phyloP scores from a whole-genome alignment of 768 basidiomycete genomes.

The Calocybe cyanea region DNA sequence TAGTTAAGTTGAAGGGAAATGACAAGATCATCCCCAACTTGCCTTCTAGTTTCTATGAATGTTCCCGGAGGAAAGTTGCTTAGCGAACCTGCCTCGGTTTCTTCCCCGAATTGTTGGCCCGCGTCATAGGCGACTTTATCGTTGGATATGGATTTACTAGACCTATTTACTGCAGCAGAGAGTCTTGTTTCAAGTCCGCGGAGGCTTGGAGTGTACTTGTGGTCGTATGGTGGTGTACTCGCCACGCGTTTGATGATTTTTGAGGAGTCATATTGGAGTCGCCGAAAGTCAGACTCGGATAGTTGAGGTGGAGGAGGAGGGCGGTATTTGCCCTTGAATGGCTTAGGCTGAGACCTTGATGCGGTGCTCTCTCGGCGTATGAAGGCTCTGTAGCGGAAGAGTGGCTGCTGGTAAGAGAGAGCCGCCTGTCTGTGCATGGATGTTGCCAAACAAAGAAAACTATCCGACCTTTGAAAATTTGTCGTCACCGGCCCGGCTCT shows the following conservation, averaged over 20 bases:
- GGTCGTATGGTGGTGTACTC: slow-evolving; percentile 25
- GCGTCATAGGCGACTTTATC: slow-evolving; percentile 16
- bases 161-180: slow-evolving; percentile 11
- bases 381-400: no score
- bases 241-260: slow-evolving; percentile 31
- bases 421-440: slow-evolving; percentile 8
- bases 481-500: slow-evolving; percentile 16
- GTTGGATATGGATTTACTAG: slow-evolving; percentile 6
- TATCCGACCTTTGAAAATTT: slow-evolving; percentile 12
- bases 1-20: slow-evolving; percentile 7
- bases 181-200: slow-evolving; percentile 39
- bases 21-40: slow-evolving; percentile 8
- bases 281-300: slow-evolving; percentile 12
- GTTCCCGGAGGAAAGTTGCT: slow-evolving; percentile 35
- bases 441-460: background rate
- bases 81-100: slow-evolving; percentile 14
- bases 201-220: slow-evolving; percentile 31
- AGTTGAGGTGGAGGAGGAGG: background rate
- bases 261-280: slow-evolving; percentile 20
- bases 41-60: slow-evolving; percentile 54
- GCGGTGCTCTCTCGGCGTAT: no score
- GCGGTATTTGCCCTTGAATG: background rate
- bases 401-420: no score
- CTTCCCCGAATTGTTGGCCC: slow-evolving; percentile 3
- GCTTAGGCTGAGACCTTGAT: background rate